phyloP scores from a whole-genome alignment of 768 basidiomycete genomes.

The Panellus pusillus region DNA sequence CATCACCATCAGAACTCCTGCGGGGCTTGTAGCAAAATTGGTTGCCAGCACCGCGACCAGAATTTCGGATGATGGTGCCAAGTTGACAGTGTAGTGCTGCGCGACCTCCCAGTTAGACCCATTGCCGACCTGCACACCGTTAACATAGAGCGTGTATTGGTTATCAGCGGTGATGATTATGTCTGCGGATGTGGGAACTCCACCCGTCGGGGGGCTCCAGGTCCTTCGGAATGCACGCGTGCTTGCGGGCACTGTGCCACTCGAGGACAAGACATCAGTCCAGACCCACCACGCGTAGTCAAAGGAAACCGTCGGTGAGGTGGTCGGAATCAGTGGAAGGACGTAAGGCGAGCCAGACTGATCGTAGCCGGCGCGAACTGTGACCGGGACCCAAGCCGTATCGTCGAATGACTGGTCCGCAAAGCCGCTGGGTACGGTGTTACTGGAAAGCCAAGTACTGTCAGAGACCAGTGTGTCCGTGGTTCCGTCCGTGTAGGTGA shows the following conservation, averaged over 20 bases:
- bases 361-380: not conserved
- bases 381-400: slow-evolving; percentile 4
- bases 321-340: not conserved
- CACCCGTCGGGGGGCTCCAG: not conserved
- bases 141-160: too few relatives aligned
- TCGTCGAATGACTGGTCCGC: slow-evolving; percentile 2
- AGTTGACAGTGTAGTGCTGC: not conserved
- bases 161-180: not conserved
- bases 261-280: slow-evolving; percentile 2
- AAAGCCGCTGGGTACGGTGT: not conserved
- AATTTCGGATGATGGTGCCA: not conserved
- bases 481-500: slow-evolving; percentile 10
- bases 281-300: not conserved
- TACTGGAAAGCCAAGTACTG: slow-evolving; percentile 1
- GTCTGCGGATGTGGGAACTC: not conserved
- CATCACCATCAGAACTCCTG: not conserved
- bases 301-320: not conserved
- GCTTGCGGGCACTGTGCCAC: not conserved
- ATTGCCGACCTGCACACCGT: too few relatives aligned
- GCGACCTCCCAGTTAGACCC: too few relatives aligned
- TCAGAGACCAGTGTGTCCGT: slow-evolving; percentile 3
- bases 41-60: not conserved
- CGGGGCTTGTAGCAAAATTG: not conserved
- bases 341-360: not conserved
- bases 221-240: not conserved